Base-by-base conservation (phyloP, 441 rosid genomes). In the Populus trichocarpa region DNA sequence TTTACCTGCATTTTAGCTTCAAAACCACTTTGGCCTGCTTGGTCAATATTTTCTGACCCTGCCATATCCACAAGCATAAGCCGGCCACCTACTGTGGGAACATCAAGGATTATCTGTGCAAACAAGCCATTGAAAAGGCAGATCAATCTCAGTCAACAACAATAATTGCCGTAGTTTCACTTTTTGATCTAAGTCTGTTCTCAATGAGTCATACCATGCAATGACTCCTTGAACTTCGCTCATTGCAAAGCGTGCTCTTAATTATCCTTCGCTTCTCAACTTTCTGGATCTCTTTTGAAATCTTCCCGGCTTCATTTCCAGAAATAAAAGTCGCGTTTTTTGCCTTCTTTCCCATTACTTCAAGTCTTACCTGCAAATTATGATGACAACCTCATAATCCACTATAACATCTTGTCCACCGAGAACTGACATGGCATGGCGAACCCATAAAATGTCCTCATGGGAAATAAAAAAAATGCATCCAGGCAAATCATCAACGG, bases 41-140 rank as follows among this genome's bases (percentile, higher is more conserved):
- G 97, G 78, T 96, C 99, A 38, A 96, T 94, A 79, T 96, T 96
- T 74, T 96, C 99, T 22, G 99, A 96, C 78, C 99, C 99, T 67
- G 99, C 99, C 99, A 96, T 96, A 77, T 96, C 99, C 33, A 96
- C 99, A 35, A 96, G 97, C 98, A 96, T 92, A 74, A 96, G 85
- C 74, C 94, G 84, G 82, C 99, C 99, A 42, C 99, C 99, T 67
- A 96, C 97, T 0, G 98, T 91, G 25, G 99, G 99, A 28, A 92
- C 99, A 87, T 96, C 98, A 69, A 96, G 93, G 67, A 94, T 91
- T 72, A 96, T 90, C 99, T 96, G 86, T 66, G 73, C 13, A 81
- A 28, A 67, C 20, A 59, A 2, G 9, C 7, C 74, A 20, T 16
- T 40, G 33, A 71, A 65, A 68, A 4, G 57, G 25, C 57, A 77